phyloP scores from a whole-genome alignment of 495 filamentous ascomycete species.

The Neurospora intermedia region DNA sequence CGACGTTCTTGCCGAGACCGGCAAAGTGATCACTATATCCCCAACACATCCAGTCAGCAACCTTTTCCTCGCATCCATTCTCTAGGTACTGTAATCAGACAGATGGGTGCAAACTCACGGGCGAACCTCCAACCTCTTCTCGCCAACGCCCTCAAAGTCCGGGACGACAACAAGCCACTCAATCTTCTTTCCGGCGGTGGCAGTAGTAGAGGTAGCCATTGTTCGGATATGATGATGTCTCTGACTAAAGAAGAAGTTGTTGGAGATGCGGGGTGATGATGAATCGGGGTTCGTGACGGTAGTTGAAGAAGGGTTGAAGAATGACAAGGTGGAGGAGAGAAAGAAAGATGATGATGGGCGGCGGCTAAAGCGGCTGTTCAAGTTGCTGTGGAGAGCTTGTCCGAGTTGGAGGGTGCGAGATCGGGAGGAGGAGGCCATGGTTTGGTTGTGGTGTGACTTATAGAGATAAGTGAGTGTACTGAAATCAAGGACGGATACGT shows the following conservation, averaged over 20 bases:
- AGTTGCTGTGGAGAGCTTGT: background rate
- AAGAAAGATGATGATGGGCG: background rate
- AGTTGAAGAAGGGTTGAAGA: background rate
- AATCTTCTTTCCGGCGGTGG: slow-evolving; percentile 36
- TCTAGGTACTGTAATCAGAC: no score
- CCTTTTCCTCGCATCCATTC: no score
- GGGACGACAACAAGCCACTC: slow-evolving; percentile 85
- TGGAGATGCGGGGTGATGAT: background rate
- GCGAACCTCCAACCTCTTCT: slow-evolving; percentile 61
- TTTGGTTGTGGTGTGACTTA: no score
- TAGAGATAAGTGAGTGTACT: no score
- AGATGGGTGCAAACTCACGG: background rate
- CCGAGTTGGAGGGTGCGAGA: background rate
- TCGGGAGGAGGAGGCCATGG: background rate
- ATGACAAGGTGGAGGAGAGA: background rate
- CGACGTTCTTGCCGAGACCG: slow-evolving; percentile 31
- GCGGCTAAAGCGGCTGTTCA: background rate
- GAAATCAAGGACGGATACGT: background rate
- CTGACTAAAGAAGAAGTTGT: background rate
- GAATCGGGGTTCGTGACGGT: background rate
- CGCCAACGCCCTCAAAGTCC: slow-evolving; percentile 56
- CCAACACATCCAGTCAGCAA: no score
- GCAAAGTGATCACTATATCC: slow-evolving; percentile 38
- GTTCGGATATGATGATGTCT: slow-evolving; percentile 6
- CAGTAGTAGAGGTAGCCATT: slow-evolving; percentile 27